Evolutionary conservation across 2,329 filamentous ascomycete genomes (phyloP).

Genomic region (Stemphylium vesicarium): DNA sequence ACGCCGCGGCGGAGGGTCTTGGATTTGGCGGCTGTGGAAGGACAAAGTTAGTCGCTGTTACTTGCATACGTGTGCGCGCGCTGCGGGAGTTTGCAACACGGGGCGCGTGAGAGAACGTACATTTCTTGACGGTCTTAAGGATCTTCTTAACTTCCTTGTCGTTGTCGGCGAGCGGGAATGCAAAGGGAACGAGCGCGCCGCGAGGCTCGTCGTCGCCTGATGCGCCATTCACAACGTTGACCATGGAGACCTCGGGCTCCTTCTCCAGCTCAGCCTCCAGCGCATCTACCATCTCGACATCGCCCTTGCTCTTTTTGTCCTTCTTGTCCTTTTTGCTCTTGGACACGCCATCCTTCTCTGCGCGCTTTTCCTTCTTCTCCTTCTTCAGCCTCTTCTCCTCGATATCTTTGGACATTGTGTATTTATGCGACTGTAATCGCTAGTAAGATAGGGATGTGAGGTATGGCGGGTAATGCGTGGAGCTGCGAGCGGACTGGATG

Average conservation of each 20-base stretch:
- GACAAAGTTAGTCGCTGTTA: neutral
- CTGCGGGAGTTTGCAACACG: neutral
- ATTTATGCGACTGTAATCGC: conserved; percentile 5
- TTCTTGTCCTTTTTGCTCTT: conserved; percentile 64
- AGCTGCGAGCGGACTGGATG: conserved; percentile 10
- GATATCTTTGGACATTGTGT: conserved; percentile 46
- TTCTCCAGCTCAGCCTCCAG: conserved; percentile 65
- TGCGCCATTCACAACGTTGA: conserved; percentile 48
- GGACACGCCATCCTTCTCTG: conserved; percentile 47
- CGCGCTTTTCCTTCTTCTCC: conserved; percentile 66
- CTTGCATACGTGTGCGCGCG: conserved; percentile 2
- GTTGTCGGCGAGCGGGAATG: conserved; percentile 76
- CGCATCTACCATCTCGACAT: conserved; percentile 62
- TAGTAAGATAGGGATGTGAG: neutral
- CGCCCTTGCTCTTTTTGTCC: conserved; percentile 71
- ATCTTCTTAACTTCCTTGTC: conserved; percentile 74
- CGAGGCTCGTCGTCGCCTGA: conserved; percentile 53
- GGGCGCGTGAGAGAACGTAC: conserved; percentile 45
- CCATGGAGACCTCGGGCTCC: conserved; percentile 61
- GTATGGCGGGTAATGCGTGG: conserved; percentile 13
- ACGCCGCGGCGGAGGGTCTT: conserved; percentile 97
- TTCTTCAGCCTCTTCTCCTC: conserved; percentile 51
- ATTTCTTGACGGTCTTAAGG: conserved; percentile 69
- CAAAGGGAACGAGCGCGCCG: conserved; percentile 78
- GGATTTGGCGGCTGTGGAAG: conserved; percentile 81